Percentiles rank a stretch among this genome's conserved stretches.
These are phyloP conservation scores for Sporisorium exsertum DNA, from an alignment of 1,284 basidiomycete genomes.

Conservation along the genomic window DNA sequence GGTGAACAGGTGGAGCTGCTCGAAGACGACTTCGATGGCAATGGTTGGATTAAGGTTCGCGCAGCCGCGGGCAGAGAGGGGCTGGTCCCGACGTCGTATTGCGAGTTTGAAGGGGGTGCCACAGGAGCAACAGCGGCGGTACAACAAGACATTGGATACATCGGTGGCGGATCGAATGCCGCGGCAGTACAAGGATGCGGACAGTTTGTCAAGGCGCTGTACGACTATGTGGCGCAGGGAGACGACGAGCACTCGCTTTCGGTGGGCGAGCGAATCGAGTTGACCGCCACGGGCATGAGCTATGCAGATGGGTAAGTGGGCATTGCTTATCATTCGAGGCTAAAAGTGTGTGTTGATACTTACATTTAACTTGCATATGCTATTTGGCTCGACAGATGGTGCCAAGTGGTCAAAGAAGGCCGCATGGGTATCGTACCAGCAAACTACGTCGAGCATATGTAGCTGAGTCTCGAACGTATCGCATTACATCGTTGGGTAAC, in stretches of 20 bases:
- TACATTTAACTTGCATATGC: not conserved
- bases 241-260: slow-evolving; percentile 38
- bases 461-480: not conserved
- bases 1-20: slow-evolving; percentile 51
- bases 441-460: slow-evolving; percentile 41
- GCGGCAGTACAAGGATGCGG: slow-evolving; percentile 24
- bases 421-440: slow-evolving; percentile 47
- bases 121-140: not conserved
- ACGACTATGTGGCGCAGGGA: slow-evolving; percentile 54
- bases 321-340: not conserved
- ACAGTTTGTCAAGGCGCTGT: slow-evolving; percentile 46
- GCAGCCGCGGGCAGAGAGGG: slow-evolving; percentile 24
- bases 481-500: no score
- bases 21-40: slow-evolving; percentile 51
- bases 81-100: slow-evolving; percentile 55
- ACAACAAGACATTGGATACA: slow-evolving; percentile 11
- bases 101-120: slow-evolving; percentile 17
- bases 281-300: slow-evolving; percentile 35
- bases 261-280: slow-evolving; percentile 43
- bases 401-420: slow-evolving; percentile 45
- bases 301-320: slow-evolving; percentile 51
- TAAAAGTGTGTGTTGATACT: not conserved
- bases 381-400: slow-evolving; percentile 24
- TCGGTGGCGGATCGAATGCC: not conserved
- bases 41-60: slow-evolving; percentile 55